Evolutionary conservation across 2,329 filamentous ascomycete species (phyloP).

Genomic region (Dactylellina haptotyla): DNA sequence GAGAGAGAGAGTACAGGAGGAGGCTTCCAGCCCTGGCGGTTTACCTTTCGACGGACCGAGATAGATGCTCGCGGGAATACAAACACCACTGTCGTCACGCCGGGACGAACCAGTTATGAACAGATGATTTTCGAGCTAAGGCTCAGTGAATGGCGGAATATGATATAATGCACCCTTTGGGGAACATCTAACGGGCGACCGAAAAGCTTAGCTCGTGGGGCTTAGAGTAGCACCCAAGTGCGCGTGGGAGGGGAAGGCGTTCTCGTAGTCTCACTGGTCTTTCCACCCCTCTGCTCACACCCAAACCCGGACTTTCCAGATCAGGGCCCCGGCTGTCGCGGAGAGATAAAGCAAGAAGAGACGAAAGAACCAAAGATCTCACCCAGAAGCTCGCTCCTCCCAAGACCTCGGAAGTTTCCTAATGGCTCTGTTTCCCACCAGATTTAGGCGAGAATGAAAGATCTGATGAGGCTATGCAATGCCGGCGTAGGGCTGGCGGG

Average conservation of each 20-base stretch:
- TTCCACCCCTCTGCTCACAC: background rate
- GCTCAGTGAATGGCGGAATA: slow-evolving; percentile 39
- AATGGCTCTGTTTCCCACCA: background rate
- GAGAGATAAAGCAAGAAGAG: too few relatives aligned
- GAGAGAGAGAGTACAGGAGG: too few relatives aligned
- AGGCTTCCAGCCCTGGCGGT: too few relatives aligned
- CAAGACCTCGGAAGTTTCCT: slow-evolving; percentile 32
- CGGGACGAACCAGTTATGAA: background rate
- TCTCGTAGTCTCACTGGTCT: slow-evolving; percentile 25
- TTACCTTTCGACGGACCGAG: too few relatives aligned
- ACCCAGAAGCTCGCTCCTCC: background rate
- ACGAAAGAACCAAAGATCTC: too few relatives aligned
- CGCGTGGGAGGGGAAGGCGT: slow-evolving; percentile 32
- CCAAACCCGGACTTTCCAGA: slow-evolving; percentile 8
- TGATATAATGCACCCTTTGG: background rate
- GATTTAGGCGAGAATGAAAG: slow-evolving; percentile 32
- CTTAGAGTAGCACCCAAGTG: slow-evolving; percentile 34
- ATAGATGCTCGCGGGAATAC: too few relatives aligned
- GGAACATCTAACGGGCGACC: background rate
- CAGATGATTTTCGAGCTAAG: slow-evolving; percentile 21
- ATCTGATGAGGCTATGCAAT: slow-evolving; percentile 24
- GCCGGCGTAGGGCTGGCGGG: slow-evolving; percentile 45
- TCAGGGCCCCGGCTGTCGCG: background rate
- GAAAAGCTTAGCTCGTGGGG: slow-evolving; percentile 34
- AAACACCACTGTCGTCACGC: background rate